Evolutionary conservation across 257 asterid species (phyloP).

Genomic region (Nicotiana noctiflora): DNA sequence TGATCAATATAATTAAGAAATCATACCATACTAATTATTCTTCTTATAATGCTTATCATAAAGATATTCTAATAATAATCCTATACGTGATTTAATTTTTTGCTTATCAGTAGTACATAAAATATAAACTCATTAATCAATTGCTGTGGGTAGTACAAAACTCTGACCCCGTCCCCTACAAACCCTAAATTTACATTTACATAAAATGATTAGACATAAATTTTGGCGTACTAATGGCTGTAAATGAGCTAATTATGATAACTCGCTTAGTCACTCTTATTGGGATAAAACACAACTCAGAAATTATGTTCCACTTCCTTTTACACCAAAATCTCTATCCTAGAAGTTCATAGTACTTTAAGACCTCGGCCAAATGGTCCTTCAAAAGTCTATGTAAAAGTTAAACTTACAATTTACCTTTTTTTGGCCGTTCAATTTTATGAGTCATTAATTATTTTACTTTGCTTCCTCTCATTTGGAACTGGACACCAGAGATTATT

Average conservation of each 20-base stretch:
- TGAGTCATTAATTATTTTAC: background rate
- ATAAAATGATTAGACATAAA: background rate
- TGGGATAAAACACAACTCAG: background rate
- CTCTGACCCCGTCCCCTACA: background rate
- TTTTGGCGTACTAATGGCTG: background rate
- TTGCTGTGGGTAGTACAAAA: background rate
- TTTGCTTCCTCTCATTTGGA: background rate
- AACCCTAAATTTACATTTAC: background rate
- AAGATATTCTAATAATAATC: no score
- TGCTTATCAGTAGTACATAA: no score
- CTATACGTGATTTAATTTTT: no score
- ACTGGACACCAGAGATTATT: background rate
- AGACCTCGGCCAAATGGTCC: conserved; percentile 1
- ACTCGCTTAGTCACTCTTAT: background rate
- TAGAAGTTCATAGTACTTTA: background rate
- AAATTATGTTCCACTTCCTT: background rate
- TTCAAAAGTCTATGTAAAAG: background rate
- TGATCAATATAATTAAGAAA: no score
- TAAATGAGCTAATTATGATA: background rate
- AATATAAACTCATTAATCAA: background rate
- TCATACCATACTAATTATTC: no score
- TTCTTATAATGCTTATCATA: no score
- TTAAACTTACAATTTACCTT: background rate
- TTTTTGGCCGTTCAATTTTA: background rate
- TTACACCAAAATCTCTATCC: background rate